Conservation (phyloP, 441 rosid species). For the Populus tomentosa region DNA sequence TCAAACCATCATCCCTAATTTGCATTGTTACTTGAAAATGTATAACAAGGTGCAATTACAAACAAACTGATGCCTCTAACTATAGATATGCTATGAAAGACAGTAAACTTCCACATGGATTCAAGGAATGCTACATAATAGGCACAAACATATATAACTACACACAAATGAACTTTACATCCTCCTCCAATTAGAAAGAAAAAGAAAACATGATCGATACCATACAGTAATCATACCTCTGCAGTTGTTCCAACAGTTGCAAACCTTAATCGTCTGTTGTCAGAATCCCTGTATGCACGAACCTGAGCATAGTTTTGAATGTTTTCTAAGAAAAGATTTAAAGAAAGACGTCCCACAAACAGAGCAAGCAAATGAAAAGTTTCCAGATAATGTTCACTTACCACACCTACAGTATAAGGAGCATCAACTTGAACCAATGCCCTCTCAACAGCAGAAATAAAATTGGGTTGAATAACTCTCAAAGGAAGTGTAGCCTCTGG, state of each 20-base stretch:
- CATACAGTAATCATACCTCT: conserved; percentile 45
- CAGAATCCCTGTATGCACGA: conserved; percentile 44
- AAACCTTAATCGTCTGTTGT: conserved; percentile 36
- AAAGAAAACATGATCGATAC: not conserved
- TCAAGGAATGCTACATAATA: not conserved
- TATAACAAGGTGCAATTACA: not conserved
- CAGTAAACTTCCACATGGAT: not conserved
- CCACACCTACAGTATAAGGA: conserved; percentile 86
- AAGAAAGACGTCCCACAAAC: not conserved
- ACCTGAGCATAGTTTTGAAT: conserved; percentile 39
- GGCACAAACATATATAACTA: not conserved
- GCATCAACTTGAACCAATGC: conserved; percentile 66
- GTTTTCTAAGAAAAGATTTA: not conserved
- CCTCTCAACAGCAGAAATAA: conserved; percentile 75
- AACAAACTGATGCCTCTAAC: not conserved
- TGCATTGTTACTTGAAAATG: not conserved
- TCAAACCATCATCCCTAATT: not conserved
- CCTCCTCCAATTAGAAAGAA: not conserved
- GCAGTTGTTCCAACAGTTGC: conserved; percentile 81
- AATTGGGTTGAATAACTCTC: conserved; percentile 63
- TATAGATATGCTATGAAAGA: not conserved
- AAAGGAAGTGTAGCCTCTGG: conserved; percentile 91
- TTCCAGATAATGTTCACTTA: conserved; percentile 32
- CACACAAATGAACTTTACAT: not conserved
- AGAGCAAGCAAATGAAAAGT: not conserved